Conservation (phyloP, 371 early-diverging fungal species). For the Rhizopus microsporus region DNA sequence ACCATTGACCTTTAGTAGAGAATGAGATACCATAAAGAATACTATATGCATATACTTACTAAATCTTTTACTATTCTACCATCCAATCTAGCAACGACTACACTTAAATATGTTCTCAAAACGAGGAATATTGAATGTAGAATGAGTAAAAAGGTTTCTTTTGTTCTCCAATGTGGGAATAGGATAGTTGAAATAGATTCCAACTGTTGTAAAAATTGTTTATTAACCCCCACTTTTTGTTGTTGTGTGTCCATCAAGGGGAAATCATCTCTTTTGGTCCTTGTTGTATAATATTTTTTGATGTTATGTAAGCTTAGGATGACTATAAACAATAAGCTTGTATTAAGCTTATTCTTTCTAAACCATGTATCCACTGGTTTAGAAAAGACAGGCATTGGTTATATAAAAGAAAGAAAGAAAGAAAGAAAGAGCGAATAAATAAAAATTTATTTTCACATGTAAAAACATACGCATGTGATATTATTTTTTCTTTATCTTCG, state of each 20-base stretch:
- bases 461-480: conserved; percentile 8
- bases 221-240: conserved; percentile 64
- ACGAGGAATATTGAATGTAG: conserved; percentile 88
- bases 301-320: conserved; percentile 11
- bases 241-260: conserved; percentile 7
- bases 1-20: conserved; percentile 35
- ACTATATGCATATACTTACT: conserved; percentile 48
- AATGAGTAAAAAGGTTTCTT: conserved; percentile 77
- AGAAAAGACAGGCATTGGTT: conserved; percentile 18
- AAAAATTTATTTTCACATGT: conserved; percentile 5
- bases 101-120: conserved; percentile 88
- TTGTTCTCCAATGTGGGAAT: conserved; percentile 71
- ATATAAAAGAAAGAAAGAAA: not conserved
- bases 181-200: conserved; percentile 69
- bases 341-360: conserved; percentile 12
- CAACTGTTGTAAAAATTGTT: conserved; percentile 70
- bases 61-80: conserved; percentile 92
- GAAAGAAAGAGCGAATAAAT: conserved; percentile 4
- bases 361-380: conserved; percentile 19
- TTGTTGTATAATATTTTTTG: conserved; percentile 1
- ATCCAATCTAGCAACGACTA: conserved; percentile 91
- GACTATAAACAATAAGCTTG: conserved; percentile 15
- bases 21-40: not conserved
- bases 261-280: not conserved
- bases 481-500: conserved; percentile 16